Evolutionary conservation across 2,329 filamentous ascomycete genomes (phyloP), one percentile per base, ranked within the genome.

Genomic region (Sporothrix inflata): DNA sequence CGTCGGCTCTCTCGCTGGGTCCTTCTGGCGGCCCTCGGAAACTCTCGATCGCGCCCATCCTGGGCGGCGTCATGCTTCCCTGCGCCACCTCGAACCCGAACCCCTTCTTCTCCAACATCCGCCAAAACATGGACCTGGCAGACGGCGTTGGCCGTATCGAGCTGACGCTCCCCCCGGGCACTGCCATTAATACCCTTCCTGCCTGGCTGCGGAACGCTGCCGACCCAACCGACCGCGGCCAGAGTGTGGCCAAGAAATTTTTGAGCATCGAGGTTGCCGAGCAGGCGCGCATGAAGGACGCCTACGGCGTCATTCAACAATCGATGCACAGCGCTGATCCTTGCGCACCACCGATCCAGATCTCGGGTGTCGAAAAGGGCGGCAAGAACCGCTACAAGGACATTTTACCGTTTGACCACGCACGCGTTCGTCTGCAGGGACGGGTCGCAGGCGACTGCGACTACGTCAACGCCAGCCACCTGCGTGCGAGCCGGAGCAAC

Each of bases 341-440:
- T 4, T 30, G 21, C 11, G 19, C 75, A 73, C 30, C 76, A 0
- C 75, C 82, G 27, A 88, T 97, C 8, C 91, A 93, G 76, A 89
- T 99, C 69, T 96, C 93, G 0, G 96, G 96, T 8, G 92, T 99
- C 40, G 96, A 99, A 78, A 96, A 98, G 80, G 96, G 96, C 8
- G 89, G 87, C 21, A 98, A 98, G 84, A 99, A 99, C 77, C 89
- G 96, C 9, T 99, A 99, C 84, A 98, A 98, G 83, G 97, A 98
- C 76, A 98, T 98, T 71, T 91, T 97, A 82, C 96, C 96, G 0
- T 99, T 97, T 79, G 95, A 98, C 78, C 96, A 99, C 81, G 91
- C 94, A 2, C 86, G 96, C 73, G 96, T 99, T 70, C 94, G 89
- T 75, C 82, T 99, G 63, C 86, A 92, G 75, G 88, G 89, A 55